Base-by-base conservation (phyloP, 176 grass and related monocot genomes). In the Aechmea fasciata region DNA sequence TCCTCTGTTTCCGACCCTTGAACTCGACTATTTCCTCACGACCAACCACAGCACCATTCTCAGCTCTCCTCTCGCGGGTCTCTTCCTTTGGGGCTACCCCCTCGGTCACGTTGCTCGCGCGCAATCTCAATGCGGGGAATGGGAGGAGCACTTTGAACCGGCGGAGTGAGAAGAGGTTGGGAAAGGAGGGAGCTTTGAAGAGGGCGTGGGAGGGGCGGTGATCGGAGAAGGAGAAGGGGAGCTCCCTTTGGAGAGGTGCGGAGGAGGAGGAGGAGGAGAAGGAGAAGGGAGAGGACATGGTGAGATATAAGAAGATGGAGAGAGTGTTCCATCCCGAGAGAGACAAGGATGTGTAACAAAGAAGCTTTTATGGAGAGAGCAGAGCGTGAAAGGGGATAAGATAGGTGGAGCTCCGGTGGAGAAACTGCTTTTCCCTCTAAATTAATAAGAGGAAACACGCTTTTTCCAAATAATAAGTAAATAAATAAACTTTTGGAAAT, bases 241-340 rank as follows among this genome's bases (percentile, higher is more conserved):
- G 48, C 22, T 50, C 3, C 10, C 48, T 52, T 53, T 55, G 86
- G 33, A 78, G 49, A 26, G 70, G 9, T 18, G 15, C 20, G 54
- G 71, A 41, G 1, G 24, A 24, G 24, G 24, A 24, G 24, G 24
- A 24, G 11, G 70, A 0, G n/a, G 9, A 61, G 62, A 63, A 29
- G 17, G 49, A 3, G 74, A 69, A 65, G 71, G 72, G 63, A 65
- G 62, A 68, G 52, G 82, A 63, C 86, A 84, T 88, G 71, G 15
- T 53, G 41, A 8, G 17, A 73, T 63, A 33, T 7, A 26, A 14
- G 52, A 19, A 59, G 26, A 61, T 41, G 70, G 48, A 11, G 57
- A 73, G 55, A 14, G 70, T 72, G 70, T 72, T 82, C 82, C 82
- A 88, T 84, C 4, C 7, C 33, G 4, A 33, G 63, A 47, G 64